Conservation (phyloP, 352 stramenopile species). For the Globisporangium orthogonon region DNA sequence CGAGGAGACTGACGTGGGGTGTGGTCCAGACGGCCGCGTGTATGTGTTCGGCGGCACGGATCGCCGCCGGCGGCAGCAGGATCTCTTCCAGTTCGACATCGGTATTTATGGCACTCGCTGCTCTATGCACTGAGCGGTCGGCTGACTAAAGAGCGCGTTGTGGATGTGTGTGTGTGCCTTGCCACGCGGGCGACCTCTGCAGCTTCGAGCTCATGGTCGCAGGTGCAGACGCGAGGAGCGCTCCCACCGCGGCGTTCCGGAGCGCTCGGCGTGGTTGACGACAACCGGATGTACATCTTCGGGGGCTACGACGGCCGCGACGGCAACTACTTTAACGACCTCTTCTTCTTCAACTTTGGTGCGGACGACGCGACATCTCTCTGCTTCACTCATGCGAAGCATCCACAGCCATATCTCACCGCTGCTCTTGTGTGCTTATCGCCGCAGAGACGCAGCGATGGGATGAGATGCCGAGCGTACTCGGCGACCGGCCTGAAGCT, state of each 20-base stretch:
- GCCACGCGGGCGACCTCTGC: not conserved
- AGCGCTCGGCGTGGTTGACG: slow-evolving; percentile 70
- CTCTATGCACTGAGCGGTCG: too few relatives aligned
- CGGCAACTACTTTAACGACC: slow-evolving; percentile 88
- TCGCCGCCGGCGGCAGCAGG: slow-evolving; percentile 66
- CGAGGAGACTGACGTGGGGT: not conserved
- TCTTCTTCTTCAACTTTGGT: slow-evolving; percentile 87
- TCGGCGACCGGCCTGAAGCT: slow-evolving; percentile 54
- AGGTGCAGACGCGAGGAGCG: slow-evolving; percentile 56
- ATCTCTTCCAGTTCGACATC: slow-evolving; percentile 83
- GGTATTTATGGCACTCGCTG: slow-evolving; percentile 14
- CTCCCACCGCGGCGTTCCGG: slow-evolving; percentile 70
- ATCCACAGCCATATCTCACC: too few relatives aligned
- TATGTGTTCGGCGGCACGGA: slow-evolving; percentile 88
- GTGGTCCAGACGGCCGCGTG: slow-evolving; percentile 40
- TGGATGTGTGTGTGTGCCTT: too few relatives aligned
- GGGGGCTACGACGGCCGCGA: slow-evolving; percentile 87
- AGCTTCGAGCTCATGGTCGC: slow-evolving; percentile 59
- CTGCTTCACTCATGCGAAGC: too few relatives aligned
- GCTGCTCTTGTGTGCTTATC: too few relatives aligned
- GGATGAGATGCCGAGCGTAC: slow-evolving; percentile 71
- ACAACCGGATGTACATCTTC: slow-evolving; percentile 87
- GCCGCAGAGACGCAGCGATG: slow-evolving; percentile 40
- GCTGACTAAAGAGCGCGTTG: not conserved
- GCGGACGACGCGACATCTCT: not conserved